Base-by-base conservation (phyloP, 768 basidiomycete species). In the Pholiota conissans region DNA sequence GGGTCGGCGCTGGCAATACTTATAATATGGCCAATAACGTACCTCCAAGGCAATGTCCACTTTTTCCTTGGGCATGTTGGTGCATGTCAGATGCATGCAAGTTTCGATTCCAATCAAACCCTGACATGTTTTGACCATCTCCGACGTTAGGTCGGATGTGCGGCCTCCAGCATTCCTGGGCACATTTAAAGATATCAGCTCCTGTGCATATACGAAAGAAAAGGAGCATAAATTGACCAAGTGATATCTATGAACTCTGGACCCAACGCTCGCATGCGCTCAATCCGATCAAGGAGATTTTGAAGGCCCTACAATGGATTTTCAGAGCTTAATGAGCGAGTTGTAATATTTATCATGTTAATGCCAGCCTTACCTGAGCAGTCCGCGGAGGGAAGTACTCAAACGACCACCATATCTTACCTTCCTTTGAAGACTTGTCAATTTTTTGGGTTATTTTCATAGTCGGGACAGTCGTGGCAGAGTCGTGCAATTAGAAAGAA, bases 181-280 rank as follows among this genome's bases (percentile, higher is more conserved):
- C 49, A 57, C 24, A 42, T 20, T 49, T 8, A 26, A 27, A 18
- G n/a, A n/a, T 46, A 29, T 27, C 37, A 56, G 52, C 13, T 0
- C 18, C 1, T 22, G 24, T 42, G 18, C 55, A 37, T 54, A 52
- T 30, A 56, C 11, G 49, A 39, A 28, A 22, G 39, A 24, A 32
- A 28, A 11, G 42, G 28, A 32, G 16, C 22, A 7, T 29, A 47
- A 62, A 28, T 34, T 49, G n/a, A 87, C 93, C 93, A 98, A 70
- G 96, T 98, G 67, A 98, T 96, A 71, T 98, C 96, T 65, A 98
- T 90, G 70, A 99, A 99, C 71, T 97, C 96, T 8, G 97, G 97
- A 1, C 97, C 96, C 32, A 97, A 76, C 7, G 84, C 84, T 52
- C 94, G 84, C 97, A 99, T 98, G 61, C 95, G 92, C 73, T 98